Evolutionary conservation across 768 basidiomycete genomes (phyloP).

Genomic region (Cystofilobasidium macerans): DNA sequence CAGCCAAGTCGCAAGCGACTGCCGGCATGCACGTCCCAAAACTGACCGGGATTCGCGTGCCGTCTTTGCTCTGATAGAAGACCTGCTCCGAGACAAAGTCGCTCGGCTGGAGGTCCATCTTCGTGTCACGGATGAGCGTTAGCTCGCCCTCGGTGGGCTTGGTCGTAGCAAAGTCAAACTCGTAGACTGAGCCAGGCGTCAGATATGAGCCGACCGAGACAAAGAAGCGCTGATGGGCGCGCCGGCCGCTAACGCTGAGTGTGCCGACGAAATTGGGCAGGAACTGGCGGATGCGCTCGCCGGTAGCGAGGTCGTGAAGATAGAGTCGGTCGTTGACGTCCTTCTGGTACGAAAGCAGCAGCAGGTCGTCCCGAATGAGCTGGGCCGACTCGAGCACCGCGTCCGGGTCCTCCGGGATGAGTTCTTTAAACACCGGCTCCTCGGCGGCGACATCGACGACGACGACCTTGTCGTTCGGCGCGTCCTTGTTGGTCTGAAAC

Average conservation of each 20-base stretch:
- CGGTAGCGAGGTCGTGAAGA: conserved; percentile 49
- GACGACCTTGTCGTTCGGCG: conserved; percentile 57
- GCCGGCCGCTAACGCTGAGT: conserved; percentile 45
- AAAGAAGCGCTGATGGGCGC: conserved; percentile 54
- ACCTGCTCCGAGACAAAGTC: conserved; percentile 61
- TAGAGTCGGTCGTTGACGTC: conserved; percentile 76
- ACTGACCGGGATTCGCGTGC: conserved; percentile 53
- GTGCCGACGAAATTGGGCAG: conserved; percentile 60
- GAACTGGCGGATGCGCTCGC: conserved; percentile 48
- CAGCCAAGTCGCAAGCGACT: not conserved
- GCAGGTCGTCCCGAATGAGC: conserved; percentile 48
- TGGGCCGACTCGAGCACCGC: conserved; percentile 50
- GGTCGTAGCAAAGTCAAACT: conserved; percentile 48
- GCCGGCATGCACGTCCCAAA: not conserved
- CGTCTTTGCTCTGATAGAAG: conserved; percentile 32
- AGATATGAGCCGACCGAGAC: conserved; percentile 43
- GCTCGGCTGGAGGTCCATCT: conserved; percentile 52
- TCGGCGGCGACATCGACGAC: conserved; percentile 50
- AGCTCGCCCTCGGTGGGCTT: conserved; percentile 39
- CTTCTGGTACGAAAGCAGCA: conserved; percentile 57
- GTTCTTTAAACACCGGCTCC: conserved; percentile 44
- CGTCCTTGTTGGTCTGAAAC: conserved; percentile 54
- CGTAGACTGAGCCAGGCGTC: conserved; percentile 55
- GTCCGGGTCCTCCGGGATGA: conserved; percentile 58
- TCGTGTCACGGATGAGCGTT: conserved; percentile 50